Base-by-base conservation (phyloP, 805 yeast genomes). In the Lipomyces mesembrius region DNA sequence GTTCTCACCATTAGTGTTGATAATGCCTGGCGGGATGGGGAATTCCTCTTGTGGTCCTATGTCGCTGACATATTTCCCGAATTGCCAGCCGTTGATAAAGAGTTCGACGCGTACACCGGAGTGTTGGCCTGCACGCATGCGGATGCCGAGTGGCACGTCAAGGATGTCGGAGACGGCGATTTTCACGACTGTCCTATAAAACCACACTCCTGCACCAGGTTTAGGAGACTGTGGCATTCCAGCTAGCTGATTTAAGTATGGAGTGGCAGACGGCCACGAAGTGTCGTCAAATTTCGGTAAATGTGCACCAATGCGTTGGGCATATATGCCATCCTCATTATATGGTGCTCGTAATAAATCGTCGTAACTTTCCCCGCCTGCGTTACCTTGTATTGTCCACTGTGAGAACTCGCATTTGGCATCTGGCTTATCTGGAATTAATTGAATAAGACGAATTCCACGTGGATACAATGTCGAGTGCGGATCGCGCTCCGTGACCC, bases 331-430 rank as follows among this genome's bases (percentile, higher is more conserved):
- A 34, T 54, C 67, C 43, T 66, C 69, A 43, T 66, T 66, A 35
- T 55, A 66, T 17, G 69, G 69, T 12, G 69, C 69, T 3, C 69
- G 69, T 2, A 66, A 56, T n/a, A 63, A 35, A 60, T 66, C 69
- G 46, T 63, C 64, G 46, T 32, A 57, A 20, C 20, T 6, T 34
- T 66, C 67, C n/a, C 64, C 69, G 12, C 67, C 67, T 2, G 54
- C 64, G 56, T 66, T 66, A 7, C 69, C 69, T 57, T 66, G 69
- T 9, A 66, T 34, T 27, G 34, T 37, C 69, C 69, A 66, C 27
- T 53, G 39, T n/a, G 57, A 55, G 61, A 66, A 66, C 12, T n/a
- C 37, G n/a, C 60, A 43, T 12, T 27, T 57, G 6, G 59, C 59
- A 12, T 39, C 61, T 20, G 29, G 20, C 9, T 52, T 22, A 14